phyloP scores from a whole-genome alignment of 495 filamentous ascomycete genomes.

The Haplographium delicatum region DNA sequence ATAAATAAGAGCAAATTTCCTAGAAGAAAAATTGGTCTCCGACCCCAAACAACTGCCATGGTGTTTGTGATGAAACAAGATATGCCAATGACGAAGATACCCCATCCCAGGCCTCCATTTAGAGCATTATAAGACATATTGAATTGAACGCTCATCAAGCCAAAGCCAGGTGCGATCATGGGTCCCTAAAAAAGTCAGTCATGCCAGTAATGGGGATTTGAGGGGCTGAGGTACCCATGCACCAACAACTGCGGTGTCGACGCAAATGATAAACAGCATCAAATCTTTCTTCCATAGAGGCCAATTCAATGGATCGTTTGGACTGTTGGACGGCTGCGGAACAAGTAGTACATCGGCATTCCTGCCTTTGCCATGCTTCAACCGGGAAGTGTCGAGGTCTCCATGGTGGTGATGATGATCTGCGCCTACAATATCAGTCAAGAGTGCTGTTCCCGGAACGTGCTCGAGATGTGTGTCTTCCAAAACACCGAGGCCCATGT shows the following conservation, averaged over 20 bases:
- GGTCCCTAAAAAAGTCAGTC: not conserved
- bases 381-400: not conserved
- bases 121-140: not conserved
- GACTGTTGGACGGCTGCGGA: conserved; percentile 61
- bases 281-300: conserved; percentile 76
- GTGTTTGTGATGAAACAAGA: not conserved
- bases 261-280: conserved; percentile 68
- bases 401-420: conserved; percentile 7
- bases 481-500: conserved; percentile 6
- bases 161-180: conserved; percentile 1
- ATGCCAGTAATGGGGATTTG: no score
- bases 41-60: conserved; percentile 62
- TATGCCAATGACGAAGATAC: conserved; percentile 3
- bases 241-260: conserved; percentile 30
- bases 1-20: conserved; percentile 66
- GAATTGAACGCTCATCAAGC: not conserved
- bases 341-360: conserved; percentile 46
- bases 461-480: conserved; percentile 7
- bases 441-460: conserved; percentile 1
- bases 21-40: conserved; percentile 74
- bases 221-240: not conserved
- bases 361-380: conserved; percentile 1
- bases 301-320: conserved; percentile 77
- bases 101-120: not conserved
- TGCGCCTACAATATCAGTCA: not conserved